phyloP scores from a whole-genome alignment of 306 rosid genomes.

The Pyrus betulifolia region DNA sequence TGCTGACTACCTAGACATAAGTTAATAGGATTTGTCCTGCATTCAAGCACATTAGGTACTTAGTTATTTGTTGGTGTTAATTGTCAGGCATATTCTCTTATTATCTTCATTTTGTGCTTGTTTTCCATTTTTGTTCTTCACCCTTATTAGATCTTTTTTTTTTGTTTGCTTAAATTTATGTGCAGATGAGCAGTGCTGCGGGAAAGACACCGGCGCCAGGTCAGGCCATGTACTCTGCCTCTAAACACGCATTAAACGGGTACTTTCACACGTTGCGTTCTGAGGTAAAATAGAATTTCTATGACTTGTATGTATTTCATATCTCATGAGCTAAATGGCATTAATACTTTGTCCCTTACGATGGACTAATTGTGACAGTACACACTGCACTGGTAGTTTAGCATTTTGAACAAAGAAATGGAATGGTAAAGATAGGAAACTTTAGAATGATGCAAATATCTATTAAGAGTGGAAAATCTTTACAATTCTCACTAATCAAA shows the following conservation, averaged over 20 bases:
- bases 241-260: conserved; percentile 86
- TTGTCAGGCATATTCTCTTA: background rate
- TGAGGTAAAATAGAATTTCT: conserved; percentile 43
- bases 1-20: background rate
- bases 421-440: background rate
- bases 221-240: conserved; percentile 90
- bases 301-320: background rate
- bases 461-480: background rate
- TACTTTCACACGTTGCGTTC: conserved; percentile 89
- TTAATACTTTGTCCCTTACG: background rate
- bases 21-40: background rate
- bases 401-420: background rate
- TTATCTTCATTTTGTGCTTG: background rate
- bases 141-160: conserved; percentile 14
- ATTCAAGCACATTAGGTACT: background rate
- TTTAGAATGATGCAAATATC: background rate
- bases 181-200: conserved; percentile 96
- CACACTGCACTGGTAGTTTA: background rate
- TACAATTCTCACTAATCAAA: background rate
- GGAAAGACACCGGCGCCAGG: conserved; percentile 95
- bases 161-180: conserved; percentile 10
- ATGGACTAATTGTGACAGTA: background rate
- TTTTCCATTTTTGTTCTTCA: conserved; percentile 7
- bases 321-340: background rate
- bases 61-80: background rate